phyloP scores from a whole-genome alignment of 1,284 basidiomycete genomes.

The Spongispora temasekensis region DNA sequence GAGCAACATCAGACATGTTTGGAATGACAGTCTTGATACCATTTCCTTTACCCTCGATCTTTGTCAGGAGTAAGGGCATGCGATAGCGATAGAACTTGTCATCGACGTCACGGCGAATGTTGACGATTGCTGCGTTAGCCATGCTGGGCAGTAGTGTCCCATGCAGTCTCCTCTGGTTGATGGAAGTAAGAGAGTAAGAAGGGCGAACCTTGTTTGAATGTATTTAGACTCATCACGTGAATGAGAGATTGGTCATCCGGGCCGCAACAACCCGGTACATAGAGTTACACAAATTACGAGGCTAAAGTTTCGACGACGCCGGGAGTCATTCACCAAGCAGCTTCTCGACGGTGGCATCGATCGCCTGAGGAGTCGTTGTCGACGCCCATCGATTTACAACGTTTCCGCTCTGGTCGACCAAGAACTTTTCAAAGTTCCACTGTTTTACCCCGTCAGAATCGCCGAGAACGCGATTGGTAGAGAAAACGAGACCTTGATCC shows the following conservation, averaged over 20 bases:
- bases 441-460: conserved; percentile 26
- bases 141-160: conserved; percentile 62
- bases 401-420: conserved; percentile 69
- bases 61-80: conserved; percentile 95
- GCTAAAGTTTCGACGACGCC: conserved; percentile 18
- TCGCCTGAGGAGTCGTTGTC: conserved; percentile 70
- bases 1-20: conserved; percentile 98
- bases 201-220: too few relatives aligned
- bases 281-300: too few relatives aligned
- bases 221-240: too few relatives aligned
- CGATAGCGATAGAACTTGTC: conserved; percentile 91
- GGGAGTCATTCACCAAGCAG: conserved; percentile 40
- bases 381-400: conserved; percentile 80
- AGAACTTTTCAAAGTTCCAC: conserved; percentile 85
- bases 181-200: conserved; percentile 53
- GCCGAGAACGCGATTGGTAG: background rate
- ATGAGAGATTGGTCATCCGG: too few relatives aligned
- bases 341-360: conserved; percentile 69
- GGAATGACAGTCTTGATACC: conserved; percentile 99
- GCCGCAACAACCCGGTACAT: too few relatives aligned
- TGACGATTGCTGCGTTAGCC: conserved; percentile 84
- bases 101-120: conserved; percentile 98
- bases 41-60: conserved; percentile 99
- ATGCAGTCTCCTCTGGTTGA: too few relatives aligned
- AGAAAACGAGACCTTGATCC: conserved; percentile 66